Conservation (phyloP, 495 filamentous ascomycete species). For the Lasiosphaeria miniovina region DNA sequence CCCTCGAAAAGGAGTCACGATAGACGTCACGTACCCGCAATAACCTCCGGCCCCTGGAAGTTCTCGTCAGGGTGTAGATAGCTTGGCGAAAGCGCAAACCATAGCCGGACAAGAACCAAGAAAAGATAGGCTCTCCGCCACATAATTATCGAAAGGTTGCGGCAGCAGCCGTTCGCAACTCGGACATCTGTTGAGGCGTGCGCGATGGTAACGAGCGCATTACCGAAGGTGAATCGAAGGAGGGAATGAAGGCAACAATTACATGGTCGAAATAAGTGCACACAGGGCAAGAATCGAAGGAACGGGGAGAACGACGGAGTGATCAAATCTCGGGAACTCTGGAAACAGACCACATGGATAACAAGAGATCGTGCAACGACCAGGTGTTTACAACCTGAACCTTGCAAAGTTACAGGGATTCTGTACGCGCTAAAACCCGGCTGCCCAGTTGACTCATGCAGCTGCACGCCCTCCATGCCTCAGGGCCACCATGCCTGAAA, state of each 20-base stretch:
- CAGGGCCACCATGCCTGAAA: background rate
- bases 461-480: background rate
- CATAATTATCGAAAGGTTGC: conserved; percentile 42
- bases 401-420: conserved; percentile 9
- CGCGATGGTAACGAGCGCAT: conserved; percentile 13
- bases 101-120: conserved; percentile 80
- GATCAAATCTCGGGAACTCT: conserved; percentile 10
- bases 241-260: conserved; percentile 8
- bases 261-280: conserved; percentile 2
- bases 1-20: background rate
- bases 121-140: conserved; percentile 89
- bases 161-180: conserved; percentile 8
- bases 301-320: background rate
- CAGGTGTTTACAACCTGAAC: conserved; percentile 11
- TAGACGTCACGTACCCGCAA: conserved; percentile 67
- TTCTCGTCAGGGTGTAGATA: conserved; percentile 98
- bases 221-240: conserved; percentile 12
- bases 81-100: conserved; percentile 90
- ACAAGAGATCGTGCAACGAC: conserved; percentile 12
- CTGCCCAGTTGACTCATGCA: conserved; percentile 8
- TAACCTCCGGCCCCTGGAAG: conserved; percentile 96
- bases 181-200: conserved; percentile 19
- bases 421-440: conserved; percentile 8
- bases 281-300: background rate
- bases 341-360: conserved; percentile 13